Percentiles rank a stretch among this genome's conserved stretches.
phyloP scores from a whole-genome alignment of 179 eudicot genomes.

The Silene coronaria region DNA sequence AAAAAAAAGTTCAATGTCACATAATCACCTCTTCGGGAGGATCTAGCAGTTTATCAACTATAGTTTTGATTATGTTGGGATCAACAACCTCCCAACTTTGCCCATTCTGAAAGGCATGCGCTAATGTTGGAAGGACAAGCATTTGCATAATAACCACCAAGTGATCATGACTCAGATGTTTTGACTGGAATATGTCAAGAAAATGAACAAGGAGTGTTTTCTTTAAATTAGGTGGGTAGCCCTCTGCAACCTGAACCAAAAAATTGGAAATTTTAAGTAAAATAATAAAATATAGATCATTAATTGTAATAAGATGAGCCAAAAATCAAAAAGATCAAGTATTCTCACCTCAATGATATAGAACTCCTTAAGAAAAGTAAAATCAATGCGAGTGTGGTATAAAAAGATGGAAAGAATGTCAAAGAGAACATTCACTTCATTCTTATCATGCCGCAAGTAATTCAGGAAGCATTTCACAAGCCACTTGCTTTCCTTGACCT shows the following conservation, averaged over 20 bases:
- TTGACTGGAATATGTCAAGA: slow-evolving; percentile 79
- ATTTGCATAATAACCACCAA: slow-evolving; percentile 93
- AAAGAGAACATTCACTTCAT: slow-evolving; percentile 84
- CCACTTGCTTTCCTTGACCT: slow-evolving; percentile 99
- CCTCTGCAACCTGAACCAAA: slow-evolving; percentile 78
- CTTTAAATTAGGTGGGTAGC: slow-evolving; percentile 82
- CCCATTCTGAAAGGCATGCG: slow-evolving; percentile 90
- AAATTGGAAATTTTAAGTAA: not conserved
- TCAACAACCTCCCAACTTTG: slow-evolving; percentile 99
- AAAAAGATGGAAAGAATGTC: slow-evolving; percentile 90
- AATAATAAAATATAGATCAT: not conserved
- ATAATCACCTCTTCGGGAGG: slow-evolving; percentile 90
- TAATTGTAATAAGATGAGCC: not conserved
- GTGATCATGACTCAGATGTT: slow-evolving; percentile 81
- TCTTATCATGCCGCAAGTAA: slow-evolving; percentile 85
- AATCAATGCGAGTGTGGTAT: slow-evolving; percentile 78
- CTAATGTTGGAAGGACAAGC: slow-evolving; percentile 98
- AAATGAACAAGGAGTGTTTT: slow-evolving; percentile 85
- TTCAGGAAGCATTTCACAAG: slow-evolving; percentile 95
- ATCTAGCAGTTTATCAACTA: slow-evolving; percentile 93
- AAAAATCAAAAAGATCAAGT: not conserved
- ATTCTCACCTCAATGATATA: slow-evolving; percentile 75
- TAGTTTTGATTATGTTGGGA: slow-evolving; percentile 67
- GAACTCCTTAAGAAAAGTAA: slow-evolving; percentile 93
- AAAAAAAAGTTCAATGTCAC: slow-evolving; percentile 7